Percentiles rank a stretch among this genome's conserved stretches.
phyloP scores from a whole-genome alignment of 176 grass and related monocot genomes.

The Canna indica region DNA sequence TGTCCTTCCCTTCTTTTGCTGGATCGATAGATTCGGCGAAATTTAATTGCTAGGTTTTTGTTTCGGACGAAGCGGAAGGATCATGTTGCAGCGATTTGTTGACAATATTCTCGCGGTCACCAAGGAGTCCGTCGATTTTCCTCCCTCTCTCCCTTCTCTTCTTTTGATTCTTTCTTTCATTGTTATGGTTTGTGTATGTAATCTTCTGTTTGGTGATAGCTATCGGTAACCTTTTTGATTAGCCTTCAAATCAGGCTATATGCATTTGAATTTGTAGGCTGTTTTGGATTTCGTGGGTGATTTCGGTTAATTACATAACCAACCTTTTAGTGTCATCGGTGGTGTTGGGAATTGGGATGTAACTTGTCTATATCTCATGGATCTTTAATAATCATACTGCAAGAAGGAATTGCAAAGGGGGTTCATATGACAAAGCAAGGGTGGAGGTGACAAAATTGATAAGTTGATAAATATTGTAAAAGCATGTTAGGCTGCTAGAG shows the following conservation, averaged over 20 bases:
- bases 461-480: background rate
- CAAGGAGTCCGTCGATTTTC: slow-evolving; percentile 40
- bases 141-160: background rate
- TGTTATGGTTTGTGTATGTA: background rate
- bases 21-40: background rate
- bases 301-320: too few species aligned
- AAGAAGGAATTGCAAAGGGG: too few species aligned
- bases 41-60: background rate
- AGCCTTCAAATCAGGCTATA: too few species aligned
- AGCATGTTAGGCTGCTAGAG: background rate
- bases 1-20: background rate
- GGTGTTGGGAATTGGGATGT: too few species aligned
- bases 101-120: slow-evolving; percentile 63
- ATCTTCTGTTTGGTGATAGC: background rate
- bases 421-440: background rate
- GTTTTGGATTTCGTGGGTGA: background rate
- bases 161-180: background rate
- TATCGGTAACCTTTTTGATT: too few species aligned
- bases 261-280: too few species aligned
- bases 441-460: background rate
- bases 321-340: too few species aligned
- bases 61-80: slow-evolving; percentile 1
- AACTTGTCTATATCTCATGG: too few species aligned
- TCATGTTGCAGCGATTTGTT: slow-evolving; percentile 74
- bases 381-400: too few species aligned